A percentile compares a stretch with the other conserved stretches of the same genome.
These are phyloP conservation scores for Neolecta irregularis DNA, from an alignment of 1,139 yeast genomes.

Conservation along the genomic window DNA sequence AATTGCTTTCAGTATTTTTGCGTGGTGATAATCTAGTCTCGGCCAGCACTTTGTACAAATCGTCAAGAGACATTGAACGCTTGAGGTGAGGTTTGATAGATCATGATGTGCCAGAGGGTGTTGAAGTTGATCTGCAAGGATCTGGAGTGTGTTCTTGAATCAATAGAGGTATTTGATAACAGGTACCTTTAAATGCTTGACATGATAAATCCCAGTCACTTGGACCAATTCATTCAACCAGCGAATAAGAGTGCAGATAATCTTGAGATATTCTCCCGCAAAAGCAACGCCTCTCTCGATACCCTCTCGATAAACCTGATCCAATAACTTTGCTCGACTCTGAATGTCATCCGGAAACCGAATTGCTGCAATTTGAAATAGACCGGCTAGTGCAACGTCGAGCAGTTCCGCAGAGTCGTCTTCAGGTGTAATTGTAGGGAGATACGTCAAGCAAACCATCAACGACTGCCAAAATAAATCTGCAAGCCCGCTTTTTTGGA, in stretches of 20 bases:
- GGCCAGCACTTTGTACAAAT: too few species aligned
- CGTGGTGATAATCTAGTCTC: too few species aligned
- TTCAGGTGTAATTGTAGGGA: not conserved
- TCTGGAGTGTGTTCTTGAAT: too few species aligned
- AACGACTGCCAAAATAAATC: conserved; percentile 1
- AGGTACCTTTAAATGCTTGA: conserved; percentile 1
- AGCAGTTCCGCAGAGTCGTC: conserved; percentile 1
- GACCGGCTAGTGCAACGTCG: not conserved
- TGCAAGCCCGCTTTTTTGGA: not conserved
- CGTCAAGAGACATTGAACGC: too few species aligned
- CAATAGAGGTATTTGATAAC: too few species aligned
- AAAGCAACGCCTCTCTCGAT: conserved; percentile 1
- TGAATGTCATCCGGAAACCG: not conserved
- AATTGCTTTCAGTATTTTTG: too few species aligned
- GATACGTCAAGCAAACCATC: conserved; percentile 1
- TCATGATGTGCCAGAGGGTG: too few species aligned
- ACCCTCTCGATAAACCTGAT: not conserved
- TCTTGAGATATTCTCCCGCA: conserved; percentile 2
- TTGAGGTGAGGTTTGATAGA: too few species aligned
- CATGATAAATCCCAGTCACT: not conserved
- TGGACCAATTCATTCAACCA: not conserved
- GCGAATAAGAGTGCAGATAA: not conserved
- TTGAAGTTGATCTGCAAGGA: too few species aligned
- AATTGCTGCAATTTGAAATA: not conserved
- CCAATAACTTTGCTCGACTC: not conserved